These are phyloP conservation scores for Ascochyta fabae DNA, from an alignment of 2,329 filamentous ascomycete genomes.

Conservation along the genomic window DNA sequence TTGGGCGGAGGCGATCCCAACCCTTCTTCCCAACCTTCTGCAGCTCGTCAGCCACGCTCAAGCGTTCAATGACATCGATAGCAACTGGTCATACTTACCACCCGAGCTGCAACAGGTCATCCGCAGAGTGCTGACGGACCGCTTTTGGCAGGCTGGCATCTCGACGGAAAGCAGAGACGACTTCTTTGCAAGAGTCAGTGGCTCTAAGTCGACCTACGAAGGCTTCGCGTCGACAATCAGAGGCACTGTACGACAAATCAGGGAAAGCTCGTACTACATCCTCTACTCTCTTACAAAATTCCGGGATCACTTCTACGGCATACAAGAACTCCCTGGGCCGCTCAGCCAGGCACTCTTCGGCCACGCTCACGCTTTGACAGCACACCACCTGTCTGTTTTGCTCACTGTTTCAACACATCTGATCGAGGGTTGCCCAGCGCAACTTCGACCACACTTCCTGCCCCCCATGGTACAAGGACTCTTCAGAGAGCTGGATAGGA, in stretches of 20 bases:
- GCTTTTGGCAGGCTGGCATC: constrained; percentile 98
- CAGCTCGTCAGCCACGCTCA: constrained; percentile 89
- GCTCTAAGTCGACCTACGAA: constrained; percentile 87
- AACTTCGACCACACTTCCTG: constrained; percentile 78
- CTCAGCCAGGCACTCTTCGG: constrained; percentile 84
- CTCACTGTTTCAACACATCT: constrained; percentile 87
- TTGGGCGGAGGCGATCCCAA: constrained; percentile 84
- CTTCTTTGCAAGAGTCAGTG: constrained; percentile 89
- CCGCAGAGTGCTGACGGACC: constrained; percentile 83
- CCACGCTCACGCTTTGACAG: constrained; percentile 81
- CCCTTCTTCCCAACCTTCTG: constrained; percentile 84
- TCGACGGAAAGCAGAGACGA: constrained; percentile 95
- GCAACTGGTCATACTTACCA: constrained; percentile 80
- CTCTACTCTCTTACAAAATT: constrained; percentile 91
- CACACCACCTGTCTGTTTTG: constrained; percentile 93
- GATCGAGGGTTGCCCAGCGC: constrained; percentile 88
- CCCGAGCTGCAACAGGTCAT: constrained; percentile 79
- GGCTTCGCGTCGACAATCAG: constrained; percentile 93
- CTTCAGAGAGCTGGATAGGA: constrained; percentile 84
- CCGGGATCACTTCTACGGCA: constrained; percentile 88
- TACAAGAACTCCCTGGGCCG: constrained; percentile 79
- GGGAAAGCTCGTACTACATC: constrained; percentile 93
- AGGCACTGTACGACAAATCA: constrained; percentile 84
- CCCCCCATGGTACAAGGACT: constrained; percentile 82
- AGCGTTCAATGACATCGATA: constrained; percentile 80